Conservation (phyloP, 495 filamentous ascomycete genomes). For the Stereocaulon alpinum region DNA sequence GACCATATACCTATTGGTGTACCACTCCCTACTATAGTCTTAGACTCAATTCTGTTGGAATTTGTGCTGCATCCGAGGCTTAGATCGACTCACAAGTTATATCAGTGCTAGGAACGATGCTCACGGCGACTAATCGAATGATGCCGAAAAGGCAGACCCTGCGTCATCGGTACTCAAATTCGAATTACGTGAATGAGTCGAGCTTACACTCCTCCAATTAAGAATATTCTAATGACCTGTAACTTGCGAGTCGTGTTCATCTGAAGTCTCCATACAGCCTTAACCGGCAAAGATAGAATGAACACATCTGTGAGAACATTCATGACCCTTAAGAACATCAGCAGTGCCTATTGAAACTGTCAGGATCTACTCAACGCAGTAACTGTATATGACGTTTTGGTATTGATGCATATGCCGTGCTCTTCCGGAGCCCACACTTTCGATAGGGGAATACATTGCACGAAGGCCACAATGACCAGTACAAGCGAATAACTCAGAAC, state of each 20-base stretch:
- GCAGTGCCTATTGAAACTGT: neutral
- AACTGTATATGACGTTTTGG: neutral
- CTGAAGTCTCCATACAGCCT: neutral
- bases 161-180: neutral
- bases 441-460: slow-evolving; percentile 6
- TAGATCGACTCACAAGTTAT: neutral
- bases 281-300: neutral
- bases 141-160: neutral
- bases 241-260: neutral
- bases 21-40: neutral
- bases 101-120: neutral
- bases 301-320: neutral
- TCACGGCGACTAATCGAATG: neutral
- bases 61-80: neutral
- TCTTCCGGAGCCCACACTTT: neutral
- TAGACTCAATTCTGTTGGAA: neutral
- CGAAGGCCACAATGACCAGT: neutral
- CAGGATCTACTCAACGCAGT: neutral
- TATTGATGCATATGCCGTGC: neutral
- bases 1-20: neutral
- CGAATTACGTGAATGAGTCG: neutral
- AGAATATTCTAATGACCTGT: neutral
- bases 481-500: neutral
- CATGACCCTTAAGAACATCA: neutral
- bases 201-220: neutral